Evolutionary conservation across 2,329 filamentous ascomycete species (phyloP), one percentile per base, ranked within the genome.

Genomic region (Talaromyces verruculosus): DNA sequence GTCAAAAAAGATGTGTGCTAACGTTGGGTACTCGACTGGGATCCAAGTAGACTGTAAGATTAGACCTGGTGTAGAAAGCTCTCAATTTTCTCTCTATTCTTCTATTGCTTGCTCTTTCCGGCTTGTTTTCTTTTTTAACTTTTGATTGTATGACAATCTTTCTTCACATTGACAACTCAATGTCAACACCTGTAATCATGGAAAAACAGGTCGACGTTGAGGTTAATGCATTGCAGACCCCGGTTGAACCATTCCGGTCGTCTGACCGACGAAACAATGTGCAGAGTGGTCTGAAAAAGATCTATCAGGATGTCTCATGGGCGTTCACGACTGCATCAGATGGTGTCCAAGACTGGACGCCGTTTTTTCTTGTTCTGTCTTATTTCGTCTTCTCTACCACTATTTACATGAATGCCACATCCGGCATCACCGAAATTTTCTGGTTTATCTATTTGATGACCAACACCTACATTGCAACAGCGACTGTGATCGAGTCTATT

Each of bases 391-490:
- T 80, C 68, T 80, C 79, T 6, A 75, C 75, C 55, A 79, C 74
- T 35, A 70, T 80, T 22, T 81, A 81, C 72, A 79, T 78, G 72
- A 76, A 80, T 63, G 76, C 74, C 64, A 76, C 74, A 47, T 71
- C 76, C 15, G 66, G 69, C 25, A 64, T 77, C 49, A 78, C 79
- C 28, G 73, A 76, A 41, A 71, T 81, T 22, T 81, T 81, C 69
- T 81, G 79, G 79, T 81, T 80, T 69, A 71, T 81, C 57, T 81
- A 81, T 70, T 74, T 81, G 69, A 75, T 74, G 37, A 80, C 78
- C 45, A 81, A 81, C 69, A 79, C 78, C 64, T 80, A 80, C 70
- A 81, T 81, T 37, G 79, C 79, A n/a, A 74, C 73, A 22, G 71
- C 74, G 10, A 81, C 78, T 28, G 79, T 80, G 19, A 65, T 81